phyloP scores from a whole-genome alignment of 2,329 filamentous ascomycete species.

The Hymenoscyphus albidus region DNA sequence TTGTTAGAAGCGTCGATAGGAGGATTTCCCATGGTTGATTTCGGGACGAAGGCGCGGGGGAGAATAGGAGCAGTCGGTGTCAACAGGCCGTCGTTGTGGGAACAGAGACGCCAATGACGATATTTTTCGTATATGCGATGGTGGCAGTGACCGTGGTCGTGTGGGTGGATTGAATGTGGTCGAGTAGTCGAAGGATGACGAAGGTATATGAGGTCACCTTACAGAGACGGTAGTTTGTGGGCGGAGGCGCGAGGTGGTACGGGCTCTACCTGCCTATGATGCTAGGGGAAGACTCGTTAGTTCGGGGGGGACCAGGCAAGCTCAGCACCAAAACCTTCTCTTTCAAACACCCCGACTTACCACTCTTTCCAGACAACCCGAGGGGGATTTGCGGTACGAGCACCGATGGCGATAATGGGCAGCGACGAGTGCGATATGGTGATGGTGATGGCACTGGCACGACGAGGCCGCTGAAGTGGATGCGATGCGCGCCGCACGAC shows the following conservation, averaged over 20 bases:
- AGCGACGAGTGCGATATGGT: no score
- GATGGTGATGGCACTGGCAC: no score
- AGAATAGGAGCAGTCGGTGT: constrained; percentile 10
- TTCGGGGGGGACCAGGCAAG: neutral
- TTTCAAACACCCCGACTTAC: neutral
- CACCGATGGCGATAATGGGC: no score
- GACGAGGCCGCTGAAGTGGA: no score
- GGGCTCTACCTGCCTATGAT: neutral
- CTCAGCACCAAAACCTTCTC: neutral
- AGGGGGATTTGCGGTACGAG: no score
- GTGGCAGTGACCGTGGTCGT: neutral
- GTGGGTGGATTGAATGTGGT: neutral
- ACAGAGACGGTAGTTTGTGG: neutral
- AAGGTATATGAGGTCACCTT: constrained; percentile 1
- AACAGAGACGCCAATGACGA: neutral
- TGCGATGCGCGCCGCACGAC: no score
- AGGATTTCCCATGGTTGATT: constrained; percentile 30
- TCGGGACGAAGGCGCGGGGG: constrained; percentile 8
- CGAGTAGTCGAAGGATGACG: neutral
- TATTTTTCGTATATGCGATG: neutral
- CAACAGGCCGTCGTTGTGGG: constrained; percentile 10
- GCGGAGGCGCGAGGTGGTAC: neutral
- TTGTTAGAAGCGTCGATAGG: constrained; percentile 26
- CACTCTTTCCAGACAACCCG: neutral
- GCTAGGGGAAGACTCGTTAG: neutral